A percentile compares a stretch with the other conserved stretches of the same genome.
Conservation (phyloP, 176 grass and related monocot genomes). For the Musa acuminata region DNA sequence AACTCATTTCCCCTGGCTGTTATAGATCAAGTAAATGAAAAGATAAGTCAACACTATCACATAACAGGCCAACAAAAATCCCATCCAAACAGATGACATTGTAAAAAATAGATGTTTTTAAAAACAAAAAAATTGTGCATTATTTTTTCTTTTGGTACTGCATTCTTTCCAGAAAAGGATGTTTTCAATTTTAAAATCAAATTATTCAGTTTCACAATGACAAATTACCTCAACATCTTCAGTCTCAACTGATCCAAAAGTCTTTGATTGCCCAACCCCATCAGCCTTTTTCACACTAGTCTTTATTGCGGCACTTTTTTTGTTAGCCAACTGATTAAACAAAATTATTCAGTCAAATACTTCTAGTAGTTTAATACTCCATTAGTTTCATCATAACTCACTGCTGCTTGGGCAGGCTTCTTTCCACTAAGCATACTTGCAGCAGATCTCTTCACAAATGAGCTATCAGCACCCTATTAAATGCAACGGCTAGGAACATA, state of each 20-base stretch:
- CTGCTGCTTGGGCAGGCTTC: constrained; percentile 50
- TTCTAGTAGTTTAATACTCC: too few relatives aligned
- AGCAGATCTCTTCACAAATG: constrained; percentile 75
- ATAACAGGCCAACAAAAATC: too few relatives aligned
- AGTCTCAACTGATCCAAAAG: constrained; percentile 39
- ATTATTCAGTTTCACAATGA: constrained; percentile 7
- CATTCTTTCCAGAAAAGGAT: too few relatives aligned
- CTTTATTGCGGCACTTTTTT: constrained; percentile 69
- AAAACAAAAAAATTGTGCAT: too few relatives aligned
- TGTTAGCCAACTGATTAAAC: constrained; percentile 36
- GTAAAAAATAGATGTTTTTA: too few relatives aligned
- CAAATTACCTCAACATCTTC: constrained; percentile 91
- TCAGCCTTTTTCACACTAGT: constrained; percentile 56
- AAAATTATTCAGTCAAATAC: background rate
- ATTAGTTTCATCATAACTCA: constrained; percentile 17
- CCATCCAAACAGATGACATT: too few relatives aligned
- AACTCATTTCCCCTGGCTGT: constrained; percentile 91
- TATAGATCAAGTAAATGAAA: constrained; percentile 33
- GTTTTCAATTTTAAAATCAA: too few relatives aligned
- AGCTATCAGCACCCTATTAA: constrained; percentile 57
- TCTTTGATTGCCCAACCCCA: constrained; percentile 55
- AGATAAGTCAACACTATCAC: constrained; percentile 6
- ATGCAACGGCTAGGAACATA: background rate
- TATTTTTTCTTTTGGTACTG: too few relatives aligned
- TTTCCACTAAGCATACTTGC: constrained; percentile 98